Percentiles rank a stretch among this genome's conserved stretches.
Evolutionary conservation across 2,329 filamentous ascomycete genomes (phyloP).

Genomic region (Epichloe uncinata): DNA sequence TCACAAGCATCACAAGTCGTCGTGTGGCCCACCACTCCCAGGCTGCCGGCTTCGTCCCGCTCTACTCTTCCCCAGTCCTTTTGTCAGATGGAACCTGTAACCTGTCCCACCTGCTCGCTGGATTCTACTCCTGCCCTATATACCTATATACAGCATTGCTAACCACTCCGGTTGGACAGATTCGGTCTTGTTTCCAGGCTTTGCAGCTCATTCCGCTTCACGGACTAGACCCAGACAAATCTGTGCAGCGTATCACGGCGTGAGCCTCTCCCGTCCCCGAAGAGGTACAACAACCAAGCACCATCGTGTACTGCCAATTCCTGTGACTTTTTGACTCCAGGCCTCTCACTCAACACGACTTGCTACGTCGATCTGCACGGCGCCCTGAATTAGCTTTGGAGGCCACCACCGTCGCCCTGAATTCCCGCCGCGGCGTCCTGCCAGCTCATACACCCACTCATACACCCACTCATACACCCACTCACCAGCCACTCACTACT

Average conservation of each 20-base stretch:
- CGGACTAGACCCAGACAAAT: slow-evolving; percentile 12
- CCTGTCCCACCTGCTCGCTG: slow-evolving; percentile 7
- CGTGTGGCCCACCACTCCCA: slow-evolving; percentile 15
- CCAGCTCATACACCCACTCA: slow-evolving; percentile 42
- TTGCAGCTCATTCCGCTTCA: slow-evolving; percentile 5
- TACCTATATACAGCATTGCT: slow-evolving; percentile 22
- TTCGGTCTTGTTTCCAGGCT: slow-evolving; percentile 9
- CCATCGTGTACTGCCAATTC: neutral
- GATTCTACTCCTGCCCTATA: slow-evolving; percentile 16
- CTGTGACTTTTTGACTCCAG: neutral
- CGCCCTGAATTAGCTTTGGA: slow-evolving; percentile 41
- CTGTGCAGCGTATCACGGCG: neutral
- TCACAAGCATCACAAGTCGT: slow-evolving; percentile 19
- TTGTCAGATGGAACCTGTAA: neutral
- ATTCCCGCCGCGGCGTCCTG: slow-evolving; percentile 33
- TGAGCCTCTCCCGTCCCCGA: neutral
- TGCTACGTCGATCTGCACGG: slow-evolving; percentile 43
- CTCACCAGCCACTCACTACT: slow-evolving; percentile 40
- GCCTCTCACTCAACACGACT: neutral
- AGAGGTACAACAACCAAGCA: neutral
- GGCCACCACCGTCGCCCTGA: slow-evolving; percentile 15
- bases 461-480: slow-evolving; percentile 42
- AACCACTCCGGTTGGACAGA: slow-evolving; percentile 25
- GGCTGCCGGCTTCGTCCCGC: slow-evolving; percentile 9
- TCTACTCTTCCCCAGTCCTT: neutral